Percentiles rank a stretch among this genome's conserved stretches.
Conservation (phyloP, 257 asterid genomes). For the Marsdenia floribunda region DNA sequence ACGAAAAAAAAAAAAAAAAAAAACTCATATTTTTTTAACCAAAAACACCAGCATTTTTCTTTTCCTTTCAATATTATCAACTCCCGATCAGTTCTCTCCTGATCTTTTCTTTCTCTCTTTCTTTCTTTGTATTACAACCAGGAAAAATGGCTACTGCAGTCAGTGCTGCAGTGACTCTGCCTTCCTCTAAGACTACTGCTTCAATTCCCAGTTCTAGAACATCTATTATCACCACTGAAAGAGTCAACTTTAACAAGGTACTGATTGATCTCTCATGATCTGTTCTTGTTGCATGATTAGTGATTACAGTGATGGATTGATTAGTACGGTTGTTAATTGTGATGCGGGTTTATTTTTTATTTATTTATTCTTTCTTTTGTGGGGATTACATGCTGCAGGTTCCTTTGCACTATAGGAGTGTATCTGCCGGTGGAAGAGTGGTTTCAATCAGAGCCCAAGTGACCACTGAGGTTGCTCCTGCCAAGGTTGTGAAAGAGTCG, state of each 20-base stretch:
- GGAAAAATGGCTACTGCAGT: slow-evolving; percentile 84
- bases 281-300: slow-evolving; percentile 3
- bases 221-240: slow-evolving; percentile 53
- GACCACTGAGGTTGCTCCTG: slow-evolving; percentile 90
- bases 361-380: too few relatives aligned
- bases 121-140: slow-evolving; percentile 1
- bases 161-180: slow-evolving; percentile 87
- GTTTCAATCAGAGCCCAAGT: slow-evolving; percentile 78
- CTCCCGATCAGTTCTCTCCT: slow-evolving; percentile 9
- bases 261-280: neutral
- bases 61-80: slow-evolving; percentile 2
- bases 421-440: slow-evolving; percentile 36
- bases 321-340: neutral
- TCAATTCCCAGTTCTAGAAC: slow-evolving; percentile 51
- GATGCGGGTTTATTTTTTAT: neutral
- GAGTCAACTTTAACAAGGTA: slow-evolving; percentile 71
- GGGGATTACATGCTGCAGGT: slow-evolving; percentile 35
- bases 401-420: slow-evolving; percentile 56
- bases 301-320: neutral
- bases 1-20: neutral
- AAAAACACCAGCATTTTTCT: neutral
- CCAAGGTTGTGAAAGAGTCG: slow-evolving; percentile 63
- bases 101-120: slow-evolving; percentile 11
- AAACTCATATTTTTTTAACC: neutral
- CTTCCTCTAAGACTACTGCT: slow-evolving; percentile 67